phyloP scores from a whole-genome alignment of 2,329 filamentous ascomycete species.

The Drechslerella stenobrocha region DNA sequence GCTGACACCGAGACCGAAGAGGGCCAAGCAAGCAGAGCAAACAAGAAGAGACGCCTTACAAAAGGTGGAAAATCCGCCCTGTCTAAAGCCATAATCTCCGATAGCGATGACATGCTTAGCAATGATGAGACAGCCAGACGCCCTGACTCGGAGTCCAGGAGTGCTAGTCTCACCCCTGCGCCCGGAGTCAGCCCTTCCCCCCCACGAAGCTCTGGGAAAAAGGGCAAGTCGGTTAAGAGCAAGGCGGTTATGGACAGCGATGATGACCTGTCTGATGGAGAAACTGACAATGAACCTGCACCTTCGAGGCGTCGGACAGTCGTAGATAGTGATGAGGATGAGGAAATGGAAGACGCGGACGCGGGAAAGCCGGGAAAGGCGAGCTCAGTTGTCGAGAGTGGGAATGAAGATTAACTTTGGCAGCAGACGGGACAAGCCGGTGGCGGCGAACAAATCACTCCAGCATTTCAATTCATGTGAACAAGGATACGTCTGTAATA shows the following conservation, averaged over 20 bases:
- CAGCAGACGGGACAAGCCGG: background rate
- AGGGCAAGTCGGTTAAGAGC: conserved; percentile 30
- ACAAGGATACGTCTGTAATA: conserved; percentile 24
- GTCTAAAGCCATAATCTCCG: conserved; percentile 36
- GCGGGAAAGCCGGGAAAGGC: conserved; percentile 10
- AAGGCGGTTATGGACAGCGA: conserved; percentile 32
- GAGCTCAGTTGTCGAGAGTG: conserved; percentile 4
- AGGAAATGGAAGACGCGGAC: conserved; percentile 51
- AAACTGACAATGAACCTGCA: conserved; percentile 11
- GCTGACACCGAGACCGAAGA: conserved; percentile 24
- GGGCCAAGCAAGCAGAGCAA: conserved; percentile 13
- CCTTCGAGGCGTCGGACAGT: conserved; percentile 17
- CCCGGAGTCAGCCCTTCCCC: conserved; percentile 17
- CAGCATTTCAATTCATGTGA: too few relatives aligned
- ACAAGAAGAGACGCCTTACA: conserved; percentile 33
- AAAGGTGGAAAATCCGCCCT: conserved; percentile 25
- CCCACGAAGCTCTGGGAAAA: conserved; percentile 15
- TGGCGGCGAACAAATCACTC: too few relatives aligned
- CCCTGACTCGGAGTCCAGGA: conserved; percentile 22
- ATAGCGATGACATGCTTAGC: conserved; percentile 33
- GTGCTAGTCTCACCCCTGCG: conserved; percentile 27
- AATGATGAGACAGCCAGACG: conserved; percentile 23
- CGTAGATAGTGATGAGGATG: conserved; percentile 41
- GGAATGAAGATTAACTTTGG: conserved; percentile 14
- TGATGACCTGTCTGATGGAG: conserved; percentile 27